phyloP scores from a whole-genome alignment of 1,284 basidiomycete species.

The Ceratobasidium sp. region DNA sequence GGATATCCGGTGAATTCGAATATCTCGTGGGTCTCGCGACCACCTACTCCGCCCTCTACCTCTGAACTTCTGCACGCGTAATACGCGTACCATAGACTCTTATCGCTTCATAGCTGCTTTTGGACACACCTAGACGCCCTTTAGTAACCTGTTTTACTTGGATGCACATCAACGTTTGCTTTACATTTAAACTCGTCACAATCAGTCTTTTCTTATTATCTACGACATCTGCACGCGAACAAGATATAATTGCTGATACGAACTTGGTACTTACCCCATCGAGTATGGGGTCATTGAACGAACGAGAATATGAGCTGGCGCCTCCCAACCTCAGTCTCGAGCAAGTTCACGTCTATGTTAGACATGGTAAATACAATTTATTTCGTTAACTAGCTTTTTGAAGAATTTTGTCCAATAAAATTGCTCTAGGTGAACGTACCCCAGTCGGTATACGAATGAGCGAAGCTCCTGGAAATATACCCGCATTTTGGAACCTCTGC shows the following conservation, averaged over 20 bases:
- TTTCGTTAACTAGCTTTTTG: not conserved
- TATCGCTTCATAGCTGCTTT: not conserved
- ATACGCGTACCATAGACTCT: not conserved
- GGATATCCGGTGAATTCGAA: not conserved
- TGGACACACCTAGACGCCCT: not conserved
- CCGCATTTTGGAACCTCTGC: constrained; percentile 79
- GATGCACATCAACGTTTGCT: constrained; percentile 5
- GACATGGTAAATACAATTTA: constrained; percentile 71
- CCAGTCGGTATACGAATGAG: constrained; percentile 77
- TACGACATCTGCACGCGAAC: constrained; percentile 10
- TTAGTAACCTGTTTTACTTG: not conserved
- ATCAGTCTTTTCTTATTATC: not conserved
- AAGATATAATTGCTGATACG: not conserved
- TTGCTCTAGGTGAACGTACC: constrained; percentile 73
- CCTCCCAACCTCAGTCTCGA: constrained; percentile 71
- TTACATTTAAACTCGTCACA: not conserved
- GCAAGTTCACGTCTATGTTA: constrained; percentile 80
- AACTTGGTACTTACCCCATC: not conserved
- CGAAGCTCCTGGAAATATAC: constrained; percentile 73
- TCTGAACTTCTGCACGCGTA: not conserved
- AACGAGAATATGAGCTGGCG: constrained; percentile 66
- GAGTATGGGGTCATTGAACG: constrained; percentile 18
- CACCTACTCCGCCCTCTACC: constrained; percentile 4
- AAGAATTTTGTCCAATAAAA: not conserved
- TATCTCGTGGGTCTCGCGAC: not conserved